Percentiles rank a stretch among this genome's conserved stretches.
These are phyloP conservation scores for Juglanconis juglandina DNA, from an alignment of 2,329 filamentous ascomycete genomes.

Conservation along the genomic window DNA sequence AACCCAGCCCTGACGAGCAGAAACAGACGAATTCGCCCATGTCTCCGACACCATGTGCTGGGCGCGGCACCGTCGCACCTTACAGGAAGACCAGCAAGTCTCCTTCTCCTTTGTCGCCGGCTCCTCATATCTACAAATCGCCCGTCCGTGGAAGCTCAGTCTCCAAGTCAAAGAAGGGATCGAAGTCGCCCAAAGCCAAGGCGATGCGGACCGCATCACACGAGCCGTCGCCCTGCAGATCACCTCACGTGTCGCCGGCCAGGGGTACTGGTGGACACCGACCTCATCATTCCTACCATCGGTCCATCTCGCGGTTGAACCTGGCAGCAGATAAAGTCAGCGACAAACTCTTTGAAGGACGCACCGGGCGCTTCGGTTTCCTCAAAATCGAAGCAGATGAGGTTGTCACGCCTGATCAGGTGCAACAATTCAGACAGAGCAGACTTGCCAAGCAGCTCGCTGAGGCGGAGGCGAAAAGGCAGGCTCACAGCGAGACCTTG, in stretches of 20 bases:
- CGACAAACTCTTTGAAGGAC: slow-evolving; percentile 50
- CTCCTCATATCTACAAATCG: slow-evolving; percentile 7
- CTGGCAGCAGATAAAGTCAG: slow-evolving; percentile 51
- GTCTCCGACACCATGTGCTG: slow-evolving; percentile 7
- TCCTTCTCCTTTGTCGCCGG: slow-evolving; percentile 1
- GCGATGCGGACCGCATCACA: slow-evolving; percentile 2
- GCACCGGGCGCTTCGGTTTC: slow-evolving; percentile 29
- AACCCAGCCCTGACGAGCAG: not conserved
- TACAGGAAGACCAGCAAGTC: slow-evolving; percentile 9
- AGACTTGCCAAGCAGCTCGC: slow-evolving; percentile 30
- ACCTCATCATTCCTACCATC: slow-evolving; percentile 10
- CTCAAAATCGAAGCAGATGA: slow-evolving; percentile 53
- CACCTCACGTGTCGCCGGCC: not conserved
- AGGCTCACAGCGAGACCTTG: slow-evolving; percentile 28
- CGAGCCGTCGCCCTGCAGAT: not conserved
- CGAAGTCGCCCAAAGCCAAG: slow-evolving; percentile 6
- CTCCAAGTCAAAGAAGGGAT: slow-evolving; percentile 13
- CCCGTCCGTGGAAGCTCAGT: slow-evolving; percentile 9
- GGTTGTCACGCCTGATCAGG: slow-evolving; percentile 52
- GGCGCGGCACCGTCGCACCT: slow-evolving; percentile 4
- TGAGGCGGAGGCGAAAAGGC: slow-evolving; percentile 22
- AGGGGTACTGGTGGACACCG: not conserved
- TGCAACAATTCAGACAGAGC: slow-evolving; percentile 44
- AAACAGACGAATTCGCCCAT: slow-evolving; percentile 9
- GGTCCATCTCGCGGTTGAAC: slow-evolving; percentile 42